Base-by-base conservation (phyloP, 2,329 filamentous ascomycete genomes). In the Geosmithia putterillii region DNA sequence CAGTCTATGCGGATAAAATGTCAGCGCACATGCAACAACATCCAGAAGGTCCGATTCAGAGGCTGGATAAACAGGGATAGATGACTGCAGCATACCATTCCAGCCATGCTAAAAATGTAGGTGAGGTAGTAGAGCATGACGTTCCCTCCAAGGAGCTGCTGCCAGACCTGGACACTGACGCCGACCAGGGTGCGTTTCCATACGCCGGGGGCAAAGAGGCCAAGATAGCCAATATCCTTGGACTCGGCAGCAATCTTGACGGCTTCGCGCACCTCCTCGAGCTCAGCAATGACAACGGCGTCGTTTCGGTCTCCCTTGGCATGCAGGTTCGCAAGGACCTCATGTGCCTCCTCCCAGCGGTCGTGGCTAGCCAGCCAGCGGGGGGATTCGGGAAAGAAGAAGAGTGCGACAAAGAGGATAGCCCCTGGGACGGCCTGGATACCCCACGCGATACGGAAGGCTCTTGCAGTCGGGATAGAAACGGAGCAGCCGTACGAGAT, bases 401-500 rank as follows among this genome's bases (percentile, higher is more conserved):
- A 65, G 54, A 81, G 65, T 2, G 68, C 74, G n/a, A 68, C 42
- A 50, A 77, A 71, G 38, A 81, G 69, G 40, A 78, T 53, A 23
- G 79, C 55, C 21, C 71, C 76, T 1, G 78, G 78, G 38, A 82
- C 56, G 55, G 78, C 77, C 54, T 83, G 79, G 10, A 79, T 60
- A 43, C 71, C 79, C 78, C 78, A 83, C 10, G 79, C 76, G 2
- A 79, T 67, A 32, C 79, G 65, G 67, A 81, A 84, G 1, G 76
- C 72, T 2, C 71, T 65, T 1, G 70, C 57, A 10, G 76, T 73
- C 0, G 64, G 47, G 44, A 83, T 69, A 38, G 44, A 43, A 50
- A 70, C 73, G 38, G 70, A 74, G 58, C 74, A 77, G 39, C 75
- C 81, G 50, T 79, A 80, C 7, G 71, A 75, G 56, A 83, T 75